A percentile compares a stretch with the other conserved stretches of the same genome.
phyloP scores from a whole-genome alignment of 2,329 filamentous ascomycete genomes.

The Helotiales sp. region DNA sequence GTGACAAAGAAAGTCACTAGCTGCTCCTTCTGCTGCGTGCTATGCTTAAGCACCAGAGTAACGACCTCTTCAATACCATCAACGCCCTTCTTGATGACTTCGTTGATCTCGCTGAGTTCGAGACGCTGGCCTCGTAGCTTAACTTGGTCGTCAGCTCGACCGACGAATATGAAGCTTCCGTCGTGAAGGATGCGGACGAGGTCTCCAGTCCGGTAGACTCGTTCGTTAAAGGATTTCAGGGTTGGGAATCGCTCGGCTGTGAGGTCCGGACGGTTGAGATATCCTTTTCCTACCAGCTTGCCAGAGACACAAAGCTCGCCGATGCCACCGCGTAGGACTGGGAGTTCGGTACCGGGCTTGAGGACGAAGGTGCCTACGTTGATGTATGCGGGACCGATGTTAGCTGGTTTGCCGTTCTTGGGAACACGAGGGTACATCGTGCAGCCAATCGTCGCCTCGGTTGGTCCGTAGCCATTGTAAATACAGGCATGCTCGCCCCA shows the following conservation, averaged over 20 bases:
- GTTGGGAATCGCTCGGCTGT: constrained; percentile 77
- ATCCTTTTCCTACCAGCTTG: constrained; percentile 86
- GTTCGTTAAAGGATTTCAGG: constrained; percentile 59
- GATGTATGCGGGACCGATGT: constrained; percentile 84
- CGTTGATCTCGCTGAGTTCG: constrained; percentile 90
- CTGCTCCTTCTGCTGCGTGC: constrained; percentile 76
- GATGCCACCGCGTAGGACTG: constrained; percentile 77
- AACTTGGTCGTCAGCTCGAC: constrained; percentile 87
- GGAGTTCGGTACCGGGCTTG: constrained; percentile 67
- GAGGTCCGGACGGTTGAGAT: constrained; percentile 79
- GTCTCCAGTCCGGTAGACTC: constrained; percentile 87
- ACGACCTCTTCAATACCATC: constrained; percentile 67
- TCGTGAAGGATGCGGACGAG: constrained; percentile 82
- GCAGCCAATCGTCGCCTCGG: constrained; percentile 89
- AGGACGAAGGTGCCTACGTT: constrained; percentile 88
- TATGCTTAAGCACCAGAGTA: constrained; percentile 76
- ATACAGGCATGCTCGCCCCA: constrained; percentile 84
- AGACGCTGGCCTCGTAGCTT: constrained; percentile 89
- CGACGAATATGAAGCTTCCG: constrained; percentile 84
- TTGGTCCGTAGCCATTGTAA: constrained; percentile 92
- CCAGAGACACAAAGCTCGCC: constrained; percentile 91
- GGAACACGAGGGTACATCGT: constrained; percentile 89
- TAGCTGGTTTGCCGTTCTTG: constrained; percentile 77
- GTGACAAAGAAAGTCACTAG: constrained; percentile 76
- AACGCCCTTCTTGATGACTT: constrained; percentile 72